Base-by-base conservation (phyloP, 345 rosid genomes). In the Pugionium dolabratum region DNA sequence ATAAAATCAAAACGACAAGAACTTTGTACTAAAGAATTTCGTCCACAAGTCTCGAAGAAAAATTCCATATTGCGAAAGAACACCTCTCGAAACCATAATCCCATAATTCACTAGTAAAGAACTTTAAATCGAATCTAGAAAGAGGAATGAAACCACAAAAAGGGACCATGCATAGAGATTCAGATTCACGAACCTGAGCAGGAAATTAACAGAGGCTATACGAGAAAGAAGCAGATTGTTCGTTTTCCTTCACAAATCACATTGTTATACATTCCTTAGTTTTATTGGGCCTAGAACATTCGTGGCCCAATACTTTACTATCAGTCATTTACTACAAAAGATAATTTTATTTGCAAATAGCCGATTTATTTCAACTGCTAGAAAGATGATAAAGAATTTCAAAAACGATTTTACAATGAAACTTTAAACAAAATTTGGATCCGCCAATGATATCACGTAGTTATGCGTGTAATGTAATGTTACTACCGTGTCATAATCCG, bases 111-210 rank as follows among this genome's bases (percentile, higher is more conserved):
- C 18, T n/a, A 28, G 31, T 36, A 29, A n/a, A 36, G 0, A 51
- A 6, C 4, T 37, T 27, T 2, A 6, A 29, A 64, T 41, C 31
- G 34, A 47, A 40, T 39, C 8, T 48, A 7, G 0, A 40, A 48
- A 40, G 5, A 3, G 35, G 27, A 64, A 9, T 1, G 6, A 30
- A 59, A 6, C 4, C 0, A 26, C 4, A 27, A 11, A 43, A 62
- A 29, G 39, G 31, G 44, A 54, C 7, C 31, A 29, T 35, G 64
- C 69, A 71, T 40, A 30, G 37, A 63, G 64, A 63, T 63, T 47
- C 64, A 52, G 54, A 57, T 28, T 71, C 41, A 44, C 70, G 53
- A 72, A 72, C 76, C 76, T 64, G 66, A 11, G 53, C 52, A 31
- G 7, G 35, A 30, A 61, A 53, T 43, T 53, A 11, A 43, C 58